phyloP scores from a whole-genome alignment of 2,329 filamentous ascomycete genomes.

The Ophiognomonia clavigignenti-juglandacearum region DNA sequence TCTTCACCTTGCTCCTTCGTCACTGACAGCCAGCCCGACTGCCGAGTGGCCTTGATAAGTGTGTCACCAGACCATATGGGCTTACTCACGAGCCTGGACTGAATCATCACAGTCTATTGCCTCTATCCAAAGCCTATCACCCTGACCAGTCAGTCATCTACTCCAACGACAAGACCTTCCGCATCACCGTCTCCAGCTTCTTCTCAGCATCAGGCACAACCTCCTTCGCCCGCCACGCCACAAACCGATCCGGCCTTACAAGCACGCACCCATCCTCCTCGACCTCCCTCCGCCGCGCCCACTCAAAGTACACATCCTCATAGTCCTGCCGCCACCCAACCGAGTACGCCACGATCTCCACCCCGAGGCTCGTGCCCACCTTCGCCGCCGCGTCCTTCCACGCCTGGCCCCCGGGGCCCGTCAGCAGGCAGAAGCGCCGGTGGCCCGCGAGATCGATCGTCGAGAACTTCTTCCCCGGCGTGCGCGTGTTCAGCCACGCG shows the following conservation, averaged over 20 bases:
- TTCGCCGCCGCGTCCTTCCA: slow-evolving; percentile 47
- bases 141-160: too few species aligned
- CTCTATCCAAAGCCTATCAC: too few species aligned
- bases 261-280: slow-evolving; percentile 54
- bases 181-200: slow-evolving; percentile 20
- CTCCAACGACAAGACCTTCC: slow-evolving; percentile 15
- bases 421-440: slow-evolving; percentile 44
- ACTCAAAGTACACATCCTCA: slow-evolving; percentile 59
- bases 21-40: too few species aligned
- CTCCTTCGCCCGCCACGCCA: slow-evolving; percentile 42
- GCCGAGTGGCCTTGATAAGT: too few species aligned
- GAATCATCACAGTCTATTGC: too few species aligned
- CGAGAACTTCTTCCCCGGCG: slow-evolving; percentile 41
- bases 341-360: slow-evolving; percentile 43
- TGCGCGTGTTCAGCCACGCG: slow-evolving; percentile 52
- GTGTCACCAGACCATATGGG: too few species aligned
- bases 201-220: slow-evolving; percentile 14
- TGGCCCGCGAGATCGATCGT: slow-evolving; percentile 58
- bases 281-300: slow-evolving; percentile 47
- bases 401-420: slow-evolving; percentile 48
- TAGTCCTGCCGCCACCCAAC: slow-evolving; percentile 57
- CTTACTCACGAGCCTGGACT: too few species aligned
- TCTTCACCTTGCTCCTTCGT: too few species aligned
- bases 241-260: slow-evolving; percentile 53
- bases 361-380: slow-evolving; percentile 32